Conservation (phyloP, 305 asterid species). For the Fraxinus dipetala region DNA sequence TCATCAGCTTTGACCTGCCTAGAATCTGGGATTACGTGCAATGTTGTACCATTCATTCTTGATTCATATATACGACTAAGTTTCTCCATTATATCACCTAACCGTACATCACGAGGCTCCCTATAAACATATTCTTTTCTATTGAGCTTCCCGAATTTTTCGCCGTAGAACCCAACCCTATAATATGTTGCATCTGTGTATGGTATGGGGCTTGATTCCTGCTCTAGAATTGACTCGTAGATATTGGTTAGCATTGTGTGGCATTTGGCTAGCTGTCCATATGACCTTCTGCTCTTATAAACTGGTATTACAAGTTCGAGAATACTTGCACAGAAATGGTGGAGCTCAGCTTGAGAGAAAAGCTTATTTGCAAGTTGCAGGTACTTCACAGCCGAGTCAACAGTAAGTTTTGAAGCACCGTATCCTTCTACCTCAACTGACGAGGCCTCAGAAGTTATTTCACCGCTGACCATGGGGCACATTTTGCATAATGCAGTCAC, state of each 20-base stretch:
- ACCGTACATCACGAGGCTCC: slow-evolving; percentile 93
- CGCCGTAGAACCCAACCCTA: slow-evolving; percentile 94
- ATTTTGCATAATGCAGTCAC: slow-evolving; percentile 82
- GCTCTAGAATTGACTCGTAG: slow-evolving; percentile 95
- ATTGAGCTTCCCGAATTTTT: slow-evolving; percentile 80
- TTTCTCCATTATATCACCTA: slow-evolving; percentile 99
- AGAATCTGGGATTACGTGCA: slow-evolving; percentile 97
- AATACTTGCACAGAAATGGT: slow-evolving; percentile 97
- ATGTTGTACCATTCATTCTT: slow-evolving; percentile 80
- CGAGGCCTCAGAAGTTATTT: slow-evolving; percentile 75
- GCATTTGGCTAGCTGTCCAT: slow-evolving; percentile 94
- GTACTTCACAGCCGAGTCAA: slow-evolving; percentile 97
- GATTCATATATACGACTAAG: slow-evolving; percentile 98
- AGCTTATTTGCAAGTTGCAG: slow-evolving; percentile 95
- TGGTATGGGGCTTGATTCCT: slow-evolving; percentile 96
- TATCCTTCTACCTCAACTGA: slow-evolving; percentile 99
- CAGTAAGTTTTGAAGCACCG: slow-evolving; percentile 95
- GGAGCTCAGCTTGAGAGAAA: slow-evolving; percentile 97
- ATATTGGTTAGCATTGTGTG: slow-evolving; percentile 92
- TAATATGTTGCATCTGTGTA: slow-evolving; percentile 96
- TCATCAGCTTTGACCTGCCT: slow-evolving; percentile 95
- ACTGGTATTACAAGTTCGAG: slow-evolving; percentile 95
- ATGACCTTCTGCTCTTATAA: slow-evolving; percentile 82
- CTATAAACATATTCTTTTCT: slow-evolving; percentile 85
- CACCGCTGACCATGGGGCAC: slow-evolving; percentile 92